Evolutionary conservation across 805 yeast species (phyloP).

Genomic region (Teunomyces stri): DNA sequence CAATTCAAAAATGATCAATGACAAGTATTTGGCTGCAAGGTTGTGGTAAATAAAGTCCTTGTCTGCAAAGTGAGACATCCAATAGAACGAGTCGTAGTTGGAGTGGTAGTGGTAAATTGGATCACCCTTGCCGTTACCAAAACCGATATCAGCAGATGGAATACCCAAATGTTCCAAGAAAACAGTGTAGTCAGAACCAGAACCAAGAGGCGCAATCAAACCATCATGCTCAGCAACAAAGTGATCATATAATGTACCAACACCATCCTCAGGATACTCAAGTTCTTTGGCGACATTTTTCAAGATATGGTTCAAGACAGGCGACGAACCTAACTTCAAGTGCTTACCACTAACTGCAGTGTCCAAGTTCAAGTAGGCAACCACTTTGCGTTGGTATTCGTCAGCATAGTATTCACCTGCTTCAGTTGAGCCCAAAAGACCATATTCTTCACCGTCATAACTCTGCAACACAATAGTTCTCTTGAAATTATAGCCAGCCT

Average conservation of each 20-base stretch:
- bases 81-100: conserved; percentile 53
- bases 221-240: conserved; percentile 36
- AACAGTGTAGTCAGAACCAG: conserved; percentile 55
- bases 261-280: conserved; percentile 39
- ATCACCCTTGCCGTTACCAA: conserved; percentile 36
- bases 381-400: conserved; percentile 39
- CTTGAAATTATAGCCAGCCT: conserved; percentile 37
- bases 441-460: conserved; percentile 49
- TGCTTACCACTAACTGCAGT: conserved; percentile 51
- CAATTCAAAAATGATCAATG: conserved; percentile 51
- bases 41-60: conserved; percentile 53
- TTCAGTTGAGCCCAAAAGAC: conserved; percentile 55
- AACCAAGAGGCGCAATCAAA: conserved; percentile 42
- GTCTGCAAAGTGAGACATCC: conserved; percentile 55
- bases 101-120: conserved; percentile 60
- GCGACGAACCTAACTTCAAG: conserved; percentile 51
- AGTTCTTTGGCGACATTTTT: conserved; percentile 45
- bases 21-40: conserved; percentile 57
- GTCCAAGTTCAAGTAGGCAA: conserved; percentile 53
- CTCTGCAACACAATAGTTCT: conserved; percentile 37
- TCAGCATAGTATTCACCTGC: conserved; percentile 49
- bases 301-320: conserved; percentile 50
- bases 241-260: conserved; percentile 47
- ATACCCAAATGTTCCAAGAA: conserved; percentile 68
- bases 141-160: conserved; percentile 55